These are phyloP conservation scores for Hymenoscyphus fraxineus DNA, from an alignment of 2,329 filamentous ascomycete species.

Conservation along the genomic window DNA sequence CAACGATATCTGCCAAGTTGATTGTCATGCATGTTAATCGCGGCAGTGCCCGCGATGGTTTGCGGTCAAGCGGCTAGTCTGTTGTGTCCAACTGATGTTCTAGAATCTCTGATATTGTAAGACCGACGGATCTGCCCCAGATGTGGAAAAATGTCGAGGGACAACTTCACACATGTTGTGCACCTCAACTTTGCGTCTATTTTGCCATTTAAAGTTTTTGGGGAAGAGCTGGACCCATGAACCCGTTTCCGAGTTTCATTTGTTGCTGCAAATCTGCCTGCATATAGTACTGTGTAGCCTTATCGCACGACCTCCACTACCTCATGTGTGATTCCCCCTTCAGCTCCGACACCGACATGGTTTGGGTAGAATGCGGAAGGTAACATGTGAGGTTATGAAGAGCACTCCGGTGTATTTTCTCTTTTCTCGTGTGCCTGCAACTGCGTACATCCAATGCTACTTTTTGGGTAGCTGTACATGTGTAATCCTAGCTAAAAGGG, in stretches of 20 bases:
- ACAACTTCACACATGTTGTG: conserved; percentile 1
- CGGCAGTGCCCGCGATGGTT: neutral
- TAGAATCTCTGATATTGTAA: neutral
- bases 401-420: neutral
- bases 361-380: neutral
- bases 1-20: neutral
- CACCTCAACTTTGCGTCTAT: neutral
- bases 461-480: neutral
- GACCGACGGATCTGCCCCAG: neutral
- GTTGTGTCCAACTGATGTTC: neutral
- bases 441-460: neutral
- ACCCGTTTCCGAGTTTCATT: neutral
- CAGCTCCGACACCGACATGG: neutral
- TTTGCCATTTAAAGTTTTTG: neutral
- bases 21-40: neutral
- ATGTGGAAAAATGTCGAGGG: neutral
- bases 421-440: neutral
- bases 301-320: neutral
- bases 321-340: neutral
- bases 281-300: neutral
- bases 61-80: no score
- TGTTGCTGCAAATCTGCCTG: neutral
- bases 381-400: neutral
- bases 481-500: neutral
- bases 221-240: neutral